Evolutionary conservation across 805 yeast genomes (phyloP), one percentile per base, ranked within the genome.

Genomic region (Naumovozyma baii): DNA sequence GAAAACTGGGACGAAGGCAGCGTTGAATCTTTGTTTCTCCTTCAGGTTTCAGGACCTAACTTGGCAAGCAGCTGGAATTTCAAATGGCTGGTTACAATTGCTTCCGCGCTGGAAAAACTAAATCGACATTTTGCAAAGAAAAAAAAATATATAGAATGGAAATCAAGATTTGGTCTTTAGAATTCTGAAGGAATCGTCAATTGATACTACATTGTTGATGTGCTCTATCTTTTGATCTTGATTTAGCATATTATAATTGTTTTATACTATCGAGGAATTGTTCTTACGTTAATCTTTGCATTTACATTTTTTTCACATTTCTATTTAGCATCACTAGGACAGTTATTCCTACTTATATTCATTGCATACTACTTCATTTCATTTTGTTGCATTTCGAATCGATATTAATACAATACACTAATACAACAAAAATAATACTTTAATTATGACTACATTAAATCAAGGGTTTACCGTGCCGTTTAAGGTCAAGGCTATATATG

Each of bases 401-500:
- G n/a, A n/a, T n/a, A n/a, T n/a, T n/a, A n/a, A n/a, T n/a, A n/a
- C n/a, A n/a, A n/a, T n/a, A n/a, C n/a, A n/a, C n/a, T n/a, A n/a
- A n/a, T n/a, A n/a, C n/a, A n/a, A n/a, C n/a, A n/a, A n/a, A n/a
- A n/a, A n/a, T n/a, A n/a, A n/a, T n/a, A n/a, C n/a, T n/a, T n/a
- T n/a, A n/a, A n/a, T n/a, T n/a, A 22, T 22, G 26, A 22, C 26
- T 22, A 7, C 10, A 22, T 22, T 22, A 22, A n/a, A n/a, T n/a
- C 26, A 22, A 22, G 26, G 9, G 26, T 7, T 10, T 7, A 22
- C 26, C 10, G 66, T 73, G 14, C 94, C 94, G 3, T 84, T 84
- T 60, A 70, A 71, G 54, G 94, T 81, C 25, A 75, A 74, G 54
- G 92, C 98, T 8, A 73, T 74, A 31, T 90, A 83, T 56, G 85